Conservation (phyloP, 768 basidiomycete species). For the Hericium coralloides region DNA sequence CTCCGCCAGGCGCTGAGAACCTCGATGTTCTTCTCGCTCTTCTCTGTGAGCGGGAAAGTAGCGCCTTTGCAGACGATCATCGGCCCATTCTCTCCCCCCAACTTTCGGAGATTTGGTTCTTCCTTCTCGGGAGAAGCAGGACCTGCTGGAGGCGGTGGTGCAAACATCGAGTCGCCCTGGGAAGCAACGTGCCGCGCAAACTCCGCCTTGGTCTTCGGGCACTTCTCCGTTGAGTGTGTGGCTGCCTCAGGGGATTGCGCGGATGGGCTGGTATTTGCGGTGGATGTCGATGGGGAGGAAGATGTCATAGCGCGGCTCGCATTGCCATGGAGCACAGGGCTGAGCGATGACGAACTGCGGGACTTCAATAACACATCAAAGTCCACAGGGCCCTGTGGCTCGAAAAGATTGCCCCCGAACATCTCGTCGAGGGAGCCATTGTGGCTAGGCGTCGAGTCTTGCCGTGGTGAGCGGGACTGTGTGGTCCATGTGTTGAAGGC, state of each 20-base stretch:
- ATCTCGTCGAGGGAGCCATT: slow-evolving; percentile 36
- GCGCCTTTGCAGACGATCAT: slow-evolving; percentile 59
- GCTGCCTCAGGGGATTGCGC: slow-evolving; percentile 10
- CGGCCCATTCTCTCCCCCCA: slow-evolving; percentile 35
- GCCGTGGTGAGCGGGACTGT: slow-evolving; percentile 15
- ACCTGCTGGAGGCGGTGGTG: slow-evolving; percentile 17
- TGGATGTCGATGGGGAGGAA: slow-evolving; percentile 15
- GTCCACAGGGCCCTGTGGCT: slow-evolving; percentile 16
- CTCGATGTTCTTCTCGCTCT: slow-evolving; percentile 68
- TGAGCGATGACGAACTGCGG: slow-evolving; percentile 26
- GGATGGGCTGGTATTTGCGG: slow-evolving; percentile 12
- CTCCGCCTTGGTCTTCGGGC: slow-evolving; percentile 50
- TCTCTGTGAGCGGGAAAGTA: slow-evolving; percentile 57
- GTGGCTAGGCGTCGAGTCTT: slow-evolving; percentile 23
- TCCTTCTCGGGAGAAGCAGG: slow-evolving; percentile 1
- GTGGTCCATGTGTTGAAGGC: slow-evolving; percentile 28
- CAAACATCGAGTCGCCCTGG: slow-evolving; percentile 57
- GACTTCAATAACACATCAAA: slow-evolving; percentile 10
- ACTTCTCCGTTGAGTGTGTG: slow-evolving; percentile 19
- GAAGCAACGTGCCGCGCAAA: slow-evolving; percentile 39
- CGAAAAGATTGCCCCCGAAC: slow-evolving; percentile 32
- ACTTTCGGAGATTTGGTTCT: slow-evolving; percentile 22
- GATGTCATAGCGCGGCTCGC: slow-evolving; percentile 6
- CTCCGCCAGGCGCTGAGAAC: slow-evolving; percentile 73
- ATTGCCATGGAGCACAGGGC: slow-evolving; percentile 45